Base-by-base conservation (phyloP, 148 eudicot species). In the Drosera capensis region DNA sequence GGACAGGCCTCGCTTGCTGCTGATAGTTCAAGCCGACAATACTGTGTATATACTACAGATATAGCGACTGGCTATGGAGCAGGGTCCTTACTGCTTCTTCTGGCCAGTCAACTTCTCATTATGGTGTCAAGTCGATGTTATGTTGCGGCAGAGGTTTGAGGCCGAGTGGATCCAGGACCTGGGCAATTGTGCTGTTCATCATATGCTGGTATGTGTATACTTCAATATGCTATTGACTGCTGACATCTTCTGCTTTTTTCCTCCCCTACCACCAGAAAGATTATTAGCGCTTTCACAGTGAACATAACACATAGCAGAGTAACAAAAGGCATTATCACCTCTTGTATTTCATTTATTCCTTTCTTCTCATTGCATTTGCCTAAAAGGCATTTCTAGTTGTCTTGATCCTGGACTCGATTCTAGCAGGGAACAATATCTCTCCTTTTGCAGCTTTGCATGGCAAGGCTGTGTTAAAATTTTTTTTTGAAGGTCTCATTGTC, bases 61-160 rank as follows among this genome's bases (percentile, higher is more conserved):
- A 59, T 67, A 13, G 66, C 96, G 41, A 79, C 86, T 13, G 80
- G 79, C 40, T 51, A 74, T 38, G 96, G 96, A 36, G 73, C 63
- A 22, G 92, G 71, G 6, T 52, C 94, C 12, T 48, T 88, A 25
- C 22, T 88, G 29, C 48, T 77, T 35, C 83, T 88, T 41, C 28
- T 83, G 57, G 77, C 63, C 26, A 80, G 92, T 57, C 96, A 88
- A 49, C 68, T 74, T 20, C 73, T 88, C 43, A 55, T 83, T 45
- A 83, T 72, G 92, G 38, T 54, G 16, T 79, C 73, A 0, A 83
- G 77, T 55, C 75, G 81, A 59, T 88, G 96, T 59, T 88, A 47
- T 88, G 96, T 55, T 83, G 94, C 49, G 94, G 96, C 14, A 77
- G 74, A 56, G 94, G 86, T 47, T 58, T 88, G 43, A 65, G 72